Conservation (phyloP, 1,284 basidiomycete genomes). For the Irpex sp. region DNA sequence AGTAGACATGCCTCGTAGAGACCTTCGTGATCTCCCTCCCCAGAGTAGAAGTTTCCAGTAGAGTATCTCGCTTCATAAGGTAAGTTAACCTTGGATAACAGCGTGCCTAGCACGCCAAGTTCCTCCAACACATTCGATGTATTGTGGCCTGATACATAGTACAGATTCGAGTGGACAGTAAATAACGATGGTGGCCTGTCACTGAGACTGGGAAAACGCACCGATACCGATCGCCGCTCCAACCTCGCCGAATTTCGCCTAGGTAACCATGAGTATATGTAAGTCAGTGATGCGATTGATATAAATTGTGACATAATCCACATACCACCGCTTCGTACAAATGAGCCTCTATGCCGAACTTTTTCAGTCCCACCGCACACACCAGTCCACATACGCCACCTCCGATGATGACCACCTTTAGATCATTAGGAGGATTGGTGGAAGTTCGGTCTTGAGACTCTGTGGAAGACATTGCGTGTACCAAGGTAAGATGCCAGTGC, state of each 20-base stretch:
- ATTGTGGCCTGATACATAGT: no score
- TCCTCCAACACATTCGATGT: no score
- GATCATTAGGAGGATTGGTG: background rate
- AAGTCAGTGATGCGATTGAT: no score
- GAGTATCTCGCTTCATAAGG: no score
- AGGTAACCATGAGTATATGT: background rate
- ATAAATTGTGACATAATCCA: background rate
- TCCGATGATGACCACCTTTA: conserved; percentile 15
- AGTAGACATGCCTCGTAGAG: no score
- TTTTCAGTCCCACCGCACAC: conserved; percentile 13
- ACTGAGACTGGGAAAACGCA: conserved; percentile 10
- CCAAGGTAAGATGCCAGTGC: no score
- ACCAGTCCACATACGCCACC: conserved; percentile 17
- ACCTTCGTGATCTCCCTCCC: no score
- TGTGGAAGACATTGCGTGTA: background rate
- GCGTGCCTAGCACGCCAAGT: no score
- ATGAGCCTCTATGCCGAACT: conserved; percentile 12
- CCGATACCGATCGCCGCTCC: conserved; percentile 49
- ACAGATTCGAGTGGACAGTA: no score
- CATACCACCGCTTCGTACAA: conserved; percentile 18
- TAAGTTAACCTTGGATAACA: no score
- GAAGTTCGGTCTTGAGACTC: background rate
- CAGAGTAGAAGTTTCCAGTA: no score
- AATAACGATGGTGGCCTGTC: no score
- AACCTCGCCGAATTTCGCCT: conserved; percentile 41